Evolutionary conservation across 2,329 filamentous ascomycete genomes (phyloP), one percentile per base, ranked within the genome.

Genomic region (Didymella pomorum): DNA sequence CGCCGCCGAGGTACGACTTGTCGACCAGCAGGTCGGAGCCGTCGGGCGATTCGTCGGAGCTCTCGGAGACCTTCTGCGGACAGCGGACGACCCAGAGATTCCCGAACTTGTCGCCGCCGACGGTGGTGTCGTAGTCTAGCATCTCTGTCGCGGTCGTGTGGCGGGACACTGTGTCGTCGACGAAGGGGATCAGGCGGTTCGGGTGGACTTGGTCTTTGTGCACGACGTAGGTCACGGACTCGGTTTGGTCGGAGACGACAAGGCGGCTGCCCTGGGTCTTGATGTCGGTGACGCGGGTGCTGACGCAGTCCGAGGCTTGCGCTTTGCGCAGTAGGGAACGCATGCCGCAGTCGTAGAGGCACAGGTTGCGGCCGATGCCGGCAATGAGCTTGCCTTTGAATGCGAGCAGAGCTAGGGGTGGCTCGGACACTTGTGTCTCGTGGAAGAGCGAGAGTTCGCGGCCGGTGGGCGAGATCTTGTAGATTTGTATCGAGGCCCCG

Each of bases 41-140:
- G 3, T 92, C 91, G 45, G 92, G 92, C 60, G 96, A 92, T 76
- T 97, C 95, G 70, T 99, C 95, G 0, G 93, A 90, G 74, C 96
- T 92, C 65, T 93, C 89, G 35, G 92, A 96, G 8, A 89, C 88
- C 75, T 96, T 95, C 60, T 88, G 82, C 0, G 94, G 93, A 70
- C 91, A 95, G 46, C 95, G 90, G 28, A 99, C 84, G 43, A 99
- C 86, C 89, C 93, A 99, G 16, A 99, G 79, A 70, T 99, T 99
- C 60, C 95, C 96, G 66, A 99, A 99, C 74, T 97, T 98, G 80
- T 99, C 95, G 33, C 94, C 94, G 33, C 94, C 95, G 2, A 93
- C 93, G 23, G 91, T 88, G 1, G 95, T 96, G 75, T 99, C 95
- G 77, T 99, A 99, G 78, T 99, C 95, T 2, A 98, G 89, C 92